Percentiles rank a stretch among this genome's conserved stretches.
Conservation (phyloP, 2,329 filamentous ascomycete genomes). For the Fusarium robinianum region DNA sequence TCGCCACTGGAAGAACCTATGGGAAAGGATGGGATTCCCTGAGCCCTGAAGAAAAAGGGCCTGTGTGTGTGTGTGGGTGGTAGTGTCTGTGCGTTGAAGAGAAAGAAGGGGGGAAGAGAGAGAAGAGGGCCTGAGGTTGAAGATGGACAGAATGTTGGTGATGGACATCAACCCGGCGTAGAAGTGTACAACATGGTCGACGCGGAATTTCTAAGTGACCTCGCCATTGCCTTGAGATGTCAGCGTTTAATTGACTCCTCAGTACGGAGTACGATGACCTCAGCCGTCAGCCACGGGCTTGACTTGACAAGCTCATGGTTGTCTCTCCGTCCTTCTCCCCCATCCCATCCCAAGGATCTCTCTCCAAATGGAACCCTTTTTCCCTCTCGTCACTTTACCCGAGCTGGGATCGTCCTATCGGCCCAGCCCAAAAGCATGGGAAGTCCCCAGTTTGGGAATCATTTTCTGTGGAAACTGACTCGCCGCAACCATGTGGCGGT, state of each 20-base stretch:
- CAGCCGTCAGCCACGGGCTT: no score
- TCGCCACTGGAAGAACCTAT: constrained; percentile 14
- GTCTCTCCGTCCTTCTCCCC: no score
- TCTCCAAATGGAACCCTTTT: no score
- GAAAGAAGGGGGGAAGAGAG: not conserved
- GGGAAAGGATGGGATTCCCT: constrained; percentile 8
- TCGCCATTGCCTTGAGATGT: no score
- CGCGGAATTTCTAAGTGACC: no score
- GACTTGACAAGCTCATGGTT: no score
- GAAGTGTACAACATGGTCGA: not conserved
- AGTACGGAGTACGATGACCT: no score
- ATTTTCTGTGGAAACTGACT: constrained; percentile 23
- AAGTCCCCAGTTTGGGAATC: not conserved
- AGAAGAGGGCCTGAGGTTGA: not conserved
- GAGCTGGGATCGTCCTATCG: not conserved
- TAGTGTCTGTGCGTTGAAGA: constrained; percentile 6
- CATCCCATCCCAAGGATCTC: no score
- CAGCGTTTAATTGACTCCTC: no score
- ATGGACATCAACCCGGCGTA: constrained; percentile 2
- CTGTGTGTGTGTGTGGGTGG: constrained; percentile 5
- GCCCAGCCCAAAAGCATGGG: not conserved
- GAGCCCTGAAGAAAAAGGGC: constrained; percentile 2
- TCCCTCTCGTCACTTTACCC: no score
- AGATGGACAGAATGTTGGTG: not conserved
- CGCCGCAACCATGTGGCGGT: constrained; percentile 28